phyloP scores from a whole-genome alignment of 2,329 filamentous ascomycete genomes.

The Zasmidium angulare region DNA sequence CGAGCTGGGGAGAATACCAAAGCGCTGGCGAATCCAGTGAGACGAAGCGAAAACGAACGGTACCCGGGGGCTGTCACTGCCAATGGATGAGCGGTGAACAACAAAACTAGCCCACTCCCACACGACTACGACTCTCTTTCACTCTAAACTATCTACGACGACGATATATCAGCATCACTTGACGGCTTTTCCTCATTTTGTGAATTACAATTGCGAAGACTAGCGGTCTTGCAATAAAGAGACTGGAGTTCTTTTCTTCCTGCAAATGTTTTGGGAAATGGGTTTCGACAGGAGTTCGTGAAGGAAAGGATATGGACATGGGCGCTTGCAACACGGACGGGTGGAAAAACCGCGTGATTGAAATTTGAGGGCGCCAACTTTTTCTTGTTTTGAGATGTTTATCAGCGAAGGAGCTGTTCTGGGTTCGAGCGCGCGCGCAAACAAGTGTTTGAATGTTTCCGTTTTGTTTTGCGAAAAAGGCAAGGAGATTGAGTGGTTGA shows the following conservation, averaged over 20 bases:
- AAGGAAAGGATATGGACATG: not conserved
- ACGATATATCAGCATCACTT: not conserved
- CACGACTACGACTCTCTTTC: not conserved
- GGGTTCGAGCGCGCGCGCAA: not conserved
- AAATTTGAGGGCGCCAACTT: no score
- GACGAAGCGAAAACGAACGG: slow-evolving; percentile 17
- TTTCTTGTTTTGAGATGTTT: not conserved
- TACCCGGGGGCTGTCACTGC: slow-evolving; percentile 36
- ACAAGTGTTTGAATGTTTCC: not conserved
- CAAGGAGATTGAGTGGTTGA: no score
- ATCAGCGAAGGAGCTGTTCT: not conserved
- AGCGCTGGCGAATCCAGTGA: slow-evolving; percentile 18
- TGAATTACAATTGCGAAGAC: not conserved
- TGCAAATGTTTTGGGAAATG: not conserved
- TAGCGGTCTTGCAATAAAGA: not conserved
- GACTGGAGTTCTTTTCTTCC: not conserved
- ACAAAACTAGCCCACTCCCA: not conserved
- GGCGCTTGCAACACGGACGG: not conserved
- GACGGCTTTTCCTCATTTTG: not conserved
- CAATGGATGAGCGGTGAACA: slow-evolving; percentile 35
- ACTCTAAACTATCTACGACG: not conserved
- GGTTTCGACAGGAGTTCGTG: not conserved
- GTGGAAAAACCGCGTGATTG: not conserved
- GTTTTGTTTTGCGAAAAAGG: not conserved
- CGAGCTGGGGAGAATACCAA: slow-evolving; percentile 30